Percentiles rank a stretch among this genome's conserved stretches.
phyloP scores from a whole-genome alignment of 2,329 filamentous ascomycete species.

The Neurospora sp. region DNA sequence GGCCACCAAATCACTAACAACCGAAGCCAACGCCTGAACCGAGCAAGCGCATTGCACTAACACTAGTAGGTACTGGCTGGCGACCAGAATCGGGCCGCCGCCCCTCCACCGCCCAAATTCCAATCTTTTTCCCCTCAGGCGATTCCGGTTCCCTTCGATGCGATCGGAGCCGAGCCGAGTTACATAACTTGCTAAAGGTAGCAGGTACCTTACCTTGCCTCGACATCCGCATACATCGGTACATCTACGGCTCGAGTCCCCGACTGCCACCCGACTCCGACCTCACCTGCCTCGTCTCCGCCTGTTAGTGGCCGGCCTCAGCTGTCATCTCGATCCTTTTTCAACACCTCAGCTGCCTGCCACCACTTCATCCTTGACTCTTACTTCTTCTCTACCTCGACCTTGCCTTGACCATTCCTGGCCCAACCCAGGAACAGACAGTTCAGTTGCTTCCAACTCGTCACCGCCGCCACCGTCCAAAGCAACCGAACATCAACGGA shows the following conservation, averaged over 20 bases:
- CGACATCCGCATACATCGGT: background rate
- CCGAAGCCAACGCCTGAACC: background rate
- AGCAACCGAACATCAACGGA: background rate
- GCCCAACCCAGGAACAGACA: background rate
- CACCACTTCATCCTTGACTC: background rate
- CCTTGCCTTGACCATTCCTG: background rate
- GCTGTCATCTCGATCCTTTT: background rate
- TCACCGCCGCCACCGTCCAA: background rate
- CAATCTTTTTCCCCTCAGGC: background rate
- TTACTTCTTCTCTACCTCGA: background rate
- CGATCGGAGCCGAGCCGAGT: background rate
- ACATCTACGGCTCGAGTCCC: background rate
- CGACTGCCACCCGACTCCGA: background rate
- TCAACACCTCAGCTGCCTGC: background rate
- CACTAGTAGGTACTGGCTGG: background rate
- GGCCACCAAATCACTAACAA: background rate
- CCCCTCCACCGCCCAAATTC: background rate
- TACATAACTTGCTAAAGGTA: background rate
- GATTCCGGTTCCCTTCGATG: background rate
- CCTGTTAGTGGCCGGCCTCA: background rate
- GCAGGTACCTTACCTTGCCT: background rate
- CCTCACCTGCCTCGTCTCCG: background rate
- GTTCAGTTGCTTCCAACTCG: background rate
- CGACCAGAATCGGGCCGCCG: background rate
- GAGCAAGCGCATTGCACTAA: background rate